Evolutionary conservation across 495 filamentous ascomycete species (phyloP), one percentile per base, ranked within the genome.

Genomic region (Neurospora terricola): DNA sequence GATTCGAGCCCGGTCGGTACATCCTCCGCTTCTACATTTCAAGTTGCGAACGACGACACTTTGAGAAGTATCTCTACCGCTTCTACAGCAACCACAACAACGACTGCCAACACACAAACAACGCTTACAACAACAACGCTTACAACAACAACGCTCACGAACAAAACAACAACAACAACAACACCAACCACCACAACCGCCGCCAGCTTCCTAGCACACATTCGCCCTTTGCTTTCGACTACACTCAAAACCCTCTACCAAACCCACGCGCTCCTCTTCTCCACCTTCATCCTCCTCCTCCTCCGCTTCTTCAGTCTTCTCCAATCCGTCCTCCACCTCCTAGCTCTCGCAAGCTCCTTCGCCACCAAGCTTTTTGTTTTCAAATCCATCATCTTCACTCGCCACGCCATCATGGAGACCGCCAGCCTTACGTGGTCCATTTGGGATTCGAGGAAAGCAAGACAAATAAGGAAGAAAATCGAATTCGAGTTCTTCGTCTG

Each of bases 401-500:
- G 27, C 27, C 27, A 30, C 27, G 27, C 27, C 27, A 1, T 30
- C 27, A 27, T 40, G 43, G 71, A 27, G 14, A 62, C 71, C 1
- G 62, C 45, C 11, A 7, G 9, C 16, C 5, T 73, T 10, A 48
- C 71, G 8, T 76, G 73, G 68, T 62, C 38, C 0, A 42, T 79
- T 11, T 85, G 84, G 84, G 73, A 83, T 69, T 18, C 79, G 72
- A n/a, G n/a, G 40, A 70, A 66, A 23, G 72, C 76, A 3, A 75
- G 75, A 38, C 78, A 76, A 0, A 69, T 86, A 42, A 74, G 80
- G 70, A 85, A 80, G 72, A 83, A 82, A 72, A 37, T 85, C 69
- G 80, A 81, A 59, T 83, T 83, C 42, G 84, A 86, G 76, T 78
- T 86, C 37, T 81, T 82, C 68, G 77, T 80, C 6, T 74, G 83